These are phyloP conservation scores for Gliomastix tumulicola DNA, from an alignment of 2,329 filamentous ascomycete genomes.

Conservation along the genomic window DNA sequence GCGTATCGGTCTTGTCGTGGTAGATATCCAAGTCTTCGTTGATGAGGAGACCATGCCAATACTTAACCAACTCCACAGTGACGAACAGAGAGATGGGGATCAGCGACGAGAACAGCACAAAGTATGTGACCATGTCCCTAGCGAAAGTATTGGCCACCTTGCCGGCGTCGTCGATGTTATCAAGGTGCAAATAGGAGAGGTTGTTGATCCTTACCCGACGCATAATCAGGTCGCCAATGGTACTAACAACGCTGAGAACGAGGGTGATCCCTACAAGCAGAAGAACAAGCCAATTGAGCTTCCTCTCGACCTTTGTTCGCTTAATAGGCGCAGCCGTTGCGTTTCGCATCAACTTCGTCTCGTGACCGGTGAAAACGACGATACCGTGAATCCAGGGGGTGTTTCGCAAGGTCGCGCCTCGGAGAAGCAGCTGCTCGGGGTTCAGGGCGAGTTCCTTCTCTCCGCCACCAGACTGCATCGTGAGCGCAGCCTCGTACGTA, in stretches of 20 bases:
- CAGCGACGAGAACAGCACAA: slow-evolving; percentile 93
- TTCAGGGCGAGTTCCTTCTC: slow-evolving; percentile 88
- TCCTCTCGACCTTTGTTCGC: slow-evolving; percentile 87
- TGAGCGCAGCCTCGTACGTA: slow-evolving; percentile 94
- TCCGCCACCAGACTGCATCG: slow-evolving; percentile 80
- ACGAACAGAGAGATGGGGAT: slow-evolving; percentile 98
- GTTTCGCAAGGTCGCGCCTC: slow-evolving; percentile 90
- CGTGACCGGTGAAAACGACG: slow-evolving; percentile 88
- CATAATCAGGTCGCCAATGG: slow-evolving; percentile 81
- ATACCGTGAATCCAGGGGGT: slow-evolving; percentile 96
- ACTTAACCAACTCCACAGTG: slow-evolving; percentile 95
- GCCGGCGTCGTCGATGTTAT: slow-evolving; percentile 45
- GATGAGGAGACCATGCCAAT: slow-evolving; percentile 95
- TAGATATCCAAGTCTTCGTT: slow-evolving; percentile 98
- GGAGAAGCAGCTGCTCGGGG: slow-evolving; percentile 86
- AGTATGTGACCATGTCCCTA: slow-evolving; percentile 94
- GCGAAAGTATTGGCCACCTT: slow-evolving; percentile 72
- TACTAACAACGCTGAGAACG: slow-evolving; percentile 79
- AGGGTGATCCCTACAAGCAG: slow-evolving; percentile 82
- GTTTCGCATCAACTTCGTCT: slow-evolving; percentile 98
- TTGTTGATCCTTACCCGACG: slow-evolving; percentile 57
- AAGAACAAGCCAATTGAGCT: slow-evolving; percentile 90
- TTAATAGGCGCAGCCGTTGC: slow-evolving; percentile 97
- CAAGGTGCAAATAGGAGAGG: slow-evolving; percentile 65
- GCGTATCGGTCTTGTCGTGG: slow-evolving; percentile 90